These are phyloP conservation scores for Pseudogymnoascus sp. DNA, from an alignment of 2,329 filamentous ascomycete species.

Conservation along the genomic window DNA sequence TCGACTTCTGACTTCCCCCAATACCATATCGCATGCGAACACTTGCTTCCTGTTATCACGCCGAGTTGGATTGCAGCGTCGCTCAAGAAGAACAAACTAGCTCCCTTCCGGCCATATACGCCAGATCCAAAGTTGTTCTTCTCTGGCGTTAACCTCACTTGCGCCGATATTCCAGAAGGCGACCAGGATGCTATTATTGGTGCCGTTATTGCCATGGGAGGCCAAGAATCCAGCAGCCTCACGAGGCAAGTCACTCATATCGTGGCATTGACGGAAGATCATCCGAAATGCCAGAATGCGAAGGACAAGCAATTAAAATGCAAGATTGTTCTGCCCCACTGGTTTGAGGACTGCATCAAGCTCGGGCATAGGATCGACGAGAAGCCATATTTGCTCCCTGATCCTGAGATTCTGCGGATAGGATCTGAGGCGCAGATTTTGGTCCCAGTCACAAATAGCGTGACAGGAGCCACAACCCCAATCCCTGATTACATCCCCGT, in stretches of 20 bases:
- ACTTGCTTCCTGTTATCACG: slow-evolving; percentile 77
- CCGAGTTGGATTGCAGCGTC: slow-evolving; percentile 72
- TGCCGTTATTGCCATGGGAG: slow-evolving; percentile 81
- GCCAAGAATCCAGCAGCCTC: slow-evolving; percentile 65
- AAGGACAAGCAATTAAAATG: slow-evolving; percentile 57
- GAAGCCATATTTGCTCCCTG: slow-evolving; percentile 72
- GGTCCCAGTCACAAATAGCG: slow-evolving; percentile 49
- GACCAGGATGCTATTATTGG: slow-evolving; percentile 91
- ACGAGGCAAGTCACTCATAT: slow-evolving; percentile 78
- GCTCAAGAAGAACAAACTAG: slow-evolving; percentile 59
- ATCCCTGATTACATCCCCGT: slow-evolving; percentile 32
- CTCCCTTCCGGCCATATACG: slow-evolving; percentile 75
- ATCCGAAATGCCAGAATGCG: slow-evolving; percentile 61
- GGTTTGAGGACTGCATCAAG: slow-evolving; percentile 96
- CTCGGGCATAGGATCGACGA: slow-evolving; percentile 88
- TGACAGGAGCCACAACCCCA: slow-evolving; percentile 59
- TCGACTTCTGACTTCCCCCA: slow-evolving; percentile 86
- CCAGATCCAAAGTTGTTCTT: slow-evolving; percentile 90
- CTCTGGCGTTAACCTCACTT: slow-evolving; percentile 72
- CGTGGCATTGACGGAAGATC: slow-evolving; percentile 69
- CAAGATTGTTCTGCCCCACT: slow-evolving; percentile 88
- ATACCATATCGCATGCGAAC: slow-evolving; percentile 64
- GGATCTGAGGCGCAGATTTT: slow-evolving; percentile 47
- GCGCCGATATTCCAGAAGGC: slow-evolving; percentile 72
- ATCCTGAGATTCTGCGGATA: slow-evolving; percentile 71